A percentile compares a stretch with the other conserved stretches of the same genome.
Evolutionary conservation across 192 early-diverging fungal genomes (phyloP).

Genomic region (Coemansia nantahalensis): DNA sequence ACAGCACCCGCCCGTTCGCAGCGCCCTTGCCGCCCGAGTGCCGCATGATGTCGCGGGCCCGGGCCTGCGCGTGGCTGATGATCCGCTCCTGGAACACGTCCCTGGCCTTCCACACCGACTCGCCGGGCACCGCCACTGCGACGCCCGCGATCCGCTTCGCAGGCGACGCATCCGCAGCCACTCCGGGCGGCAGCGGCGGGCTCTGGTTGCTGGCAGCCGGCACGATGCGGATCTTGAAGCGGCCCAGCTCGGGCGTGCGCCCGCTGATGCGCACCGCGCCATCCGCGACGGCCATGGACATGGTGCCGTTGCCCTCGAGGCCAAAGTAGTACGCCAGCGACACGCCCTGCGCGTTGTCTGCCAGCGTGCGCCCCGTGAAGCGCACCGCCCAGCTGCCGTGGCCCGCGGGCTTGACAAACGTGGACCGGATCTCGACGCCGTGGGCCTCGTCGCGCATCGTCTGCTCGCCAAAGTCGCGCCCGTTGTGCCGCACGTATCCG

Average conservation of each 20-base stretch:
- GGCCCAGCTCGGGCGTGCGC: conserved; percentile 64
- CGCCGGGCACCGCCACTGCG: conserved; percentile 19
- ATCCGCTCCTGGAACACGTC: conserved; percentile 25
- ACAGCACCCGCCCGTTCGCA: conserved; percentile 55
- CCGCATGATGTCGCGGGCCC: conserved; percentile 8
- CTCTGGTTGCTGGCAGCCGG: conserved; percentile 20
- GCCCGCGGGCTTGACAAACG: conserved; percentile 39
- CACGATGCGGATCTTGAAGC: conserved; percentile 56
- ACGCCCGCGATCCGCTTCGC: conserved; percentile 13
- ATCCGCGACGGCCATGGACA: conserved; percentile 47
- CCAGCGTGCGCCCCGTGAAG: conserved; percentile 63
- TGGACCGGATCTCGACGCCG: conserved; percentile 23
- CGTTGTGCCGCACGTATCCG: conserved; percentile 86
- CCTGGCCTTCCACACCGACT: conserved; percentile 34
- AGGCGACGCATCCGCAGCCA: conserved; percentile 7
- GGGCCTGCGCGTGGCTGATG: conserved; percentile 7
- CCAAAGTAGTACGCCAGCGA: conserved; percentile 77
- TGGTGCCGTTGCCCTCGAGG: conserved; percentile 67
- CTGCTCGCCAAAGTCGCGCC: conserved; percentile 76
- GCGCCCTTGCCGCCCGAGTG: conserved; percentile 41
- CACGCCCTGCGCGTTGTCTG: conserved; percentile 43
- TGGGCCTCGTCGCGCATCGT: conserved; percentile 28
- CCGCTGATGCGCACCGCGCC: conserved; percentile 53
- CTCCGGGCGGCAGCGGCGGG: conserved; percentile 11
- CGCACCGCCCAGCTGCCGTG: conserved; percentile 51